Percentiles rank a stretch among this genome's conserved stretches.
phyloP scores from a whole-genome alignment of 345 rosid species.

The Boechera retrofracta region DNA sequence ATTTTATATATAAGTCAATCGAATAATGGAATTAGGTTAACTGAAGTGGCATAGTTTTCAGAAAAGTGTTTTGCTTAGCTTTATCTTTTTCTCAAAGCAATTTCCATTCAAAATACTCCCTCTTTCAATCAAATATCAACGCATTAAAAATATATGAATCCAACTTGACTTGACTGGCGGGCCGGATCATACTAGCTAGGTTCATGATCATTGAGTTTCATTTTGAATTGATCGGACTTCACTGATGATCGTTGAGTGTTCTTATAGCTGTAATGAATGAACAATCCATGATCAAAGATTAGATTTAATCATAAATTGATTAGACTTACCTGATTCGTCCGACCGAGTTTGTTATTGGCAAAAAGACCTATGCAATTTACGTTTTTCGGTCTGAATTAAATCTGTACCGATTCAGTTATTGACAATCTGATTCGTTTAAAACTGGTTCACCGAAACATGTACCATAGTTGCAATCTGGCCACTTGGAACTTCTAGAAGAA shows the following conservation, averaged over 20 bases:
- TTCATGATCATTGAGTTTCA: background rate
- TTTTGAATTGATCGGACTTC: background rate
- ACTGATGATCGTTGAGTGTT: background rate
- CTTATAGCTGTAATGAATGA: background rate
- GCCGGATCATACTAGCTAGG: background rate
- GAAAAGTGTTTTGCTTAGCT: constrained; percentile 12
- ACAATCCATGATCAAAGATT: background rate
- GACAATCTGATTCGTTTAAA: background rate
- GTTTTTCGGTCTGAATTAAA: background rate
- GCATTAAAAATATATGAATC: background rate
- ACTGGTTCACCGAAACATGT: background rate
- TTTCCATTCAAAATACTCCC: constrained; percentile 4
- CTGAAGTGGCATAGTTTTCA: background rate
- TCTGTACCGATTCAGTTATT: background rate
- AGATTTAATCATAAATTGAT: background rate
- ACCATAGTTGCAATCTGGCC: background rate
- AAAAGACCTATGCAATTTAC: background rate
- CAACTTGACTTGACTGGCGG: background rate
- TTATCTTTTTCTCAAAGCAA: constrained; percentile 9
- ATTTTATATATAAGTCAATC: background rate
- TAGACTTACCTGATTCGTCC: background rate
- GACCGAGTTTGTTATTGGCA: background rate
- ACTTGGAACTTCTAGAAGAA: background rate
- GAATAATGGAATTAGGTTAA: constrained; percentile 16
- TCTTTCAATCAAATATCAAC: constrained; percentile 5